phyloP scores from a whole-genome alignment of 1,284 basidiomycete genomes.

The Trichosporon coremiiforme region DNA sequence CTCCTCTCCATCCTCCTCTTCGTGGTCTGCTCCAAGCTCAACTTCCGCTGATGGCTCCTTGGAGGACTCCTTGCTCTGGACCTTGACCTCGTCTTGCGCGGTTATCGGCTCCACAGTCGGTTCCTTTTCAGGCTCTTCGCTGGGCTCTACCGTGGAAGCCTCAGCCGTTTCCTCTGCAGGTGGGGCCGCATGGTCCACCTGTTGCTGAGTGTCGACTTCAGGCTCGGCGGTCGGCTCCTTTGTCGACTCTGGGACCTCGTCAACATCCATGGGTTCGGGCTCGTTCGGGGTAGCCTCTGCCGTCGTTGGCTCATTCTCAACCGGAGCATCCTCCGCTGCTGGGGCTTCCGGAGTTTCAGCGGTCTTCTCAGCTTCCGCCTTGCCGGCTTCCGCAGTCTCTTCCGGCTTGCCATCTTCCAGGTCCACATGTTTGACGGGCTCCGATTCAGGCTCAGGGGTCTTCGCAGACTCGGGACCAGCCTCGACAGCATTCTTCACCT shows the following conservation, averaged over 20 bases:
- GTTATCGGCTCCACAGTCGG: not conserved
- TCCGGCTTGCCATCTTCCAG: not conserved
- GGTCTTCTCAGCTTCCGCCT: not conserved
- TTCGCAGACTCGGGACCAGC: conserved; percentile 34
- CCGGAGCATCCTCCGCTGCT: not conserved
- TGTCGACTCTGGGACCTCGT: not conserved
- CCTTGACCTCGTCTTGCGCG: conserved; percentile 15
- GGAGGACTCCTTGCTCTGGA: not conserved
- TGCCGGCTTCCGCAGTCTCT: not conserved
- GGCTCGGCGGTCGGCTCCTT: not conserved
- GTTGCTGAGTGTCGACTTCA: not conserved
- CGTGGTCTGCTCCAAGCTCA: conserved; percentile 10
- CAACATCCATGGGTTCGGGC: conserved; percentile 22
- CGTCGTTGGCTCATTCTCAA: not conserved
- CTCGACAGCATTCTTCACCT: conserved; percentile 38
- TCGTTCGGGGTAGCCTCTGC: conserved; percentile 17
- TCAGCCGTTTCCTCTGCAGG: conserved; percentile 5
- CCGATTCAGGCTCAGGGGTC: conserved; percentile 19
- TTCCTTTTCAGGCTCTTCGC: conserved; percentile 12
- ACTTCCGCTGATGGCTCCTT: conserved; percentile 27
- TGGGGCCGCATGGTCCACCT: not conserved
- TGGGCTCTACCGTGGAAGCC: not conserved
- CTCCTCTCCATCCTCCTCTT: not conserved
- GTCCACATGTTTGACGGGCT: not conserved
- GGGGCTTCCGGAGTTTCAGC: not conserved